phyloP scores from a whole-genome alignment of 306 rosid genomes.

The Astragalus membranaceus region DNA sequence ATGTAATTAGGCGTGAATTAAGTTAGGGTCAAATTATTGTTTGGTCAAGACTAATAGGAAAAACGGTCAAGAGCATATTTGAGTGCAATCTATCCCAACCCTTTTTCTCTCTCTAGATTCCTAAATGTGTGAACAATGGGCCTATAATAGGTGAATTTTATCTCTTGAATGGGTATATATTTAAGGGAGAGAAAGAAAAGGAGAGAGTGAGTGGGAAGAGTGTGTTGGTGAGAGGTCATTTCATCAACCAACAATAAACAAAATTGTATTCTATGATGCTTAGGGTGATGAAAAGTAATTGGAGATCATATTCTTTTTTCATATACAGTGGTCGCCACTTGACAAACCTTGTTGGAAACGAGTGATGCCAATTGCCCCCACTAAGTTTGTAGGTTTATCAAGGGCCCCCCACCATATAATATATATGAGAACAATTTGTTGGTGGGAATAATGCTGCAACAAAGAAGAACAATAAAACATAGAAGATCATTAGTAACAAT shows the following conservation, averaged over 20 bases:
- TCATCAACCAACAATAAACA: conserved; percentile 55
- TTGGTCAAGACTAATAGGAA: conserved; percentile 46
- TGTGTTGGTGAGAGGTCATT: conserved; percentile 72
- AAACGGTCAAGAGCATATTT: conserved; percentile 58
- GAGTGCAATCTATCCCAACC: conserved; percentile 51
- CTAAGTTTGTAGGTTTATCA: conserved; percentile 35
- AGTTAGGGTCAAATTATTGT: conserved; percentile 22
- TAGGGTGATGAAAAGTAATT: conserved; percentile 39
- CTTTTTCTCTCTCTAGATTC: conserved; percentile 33
- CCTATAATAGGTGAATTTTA: conserved; percentile 10
- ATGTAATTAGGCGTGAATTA: conserved; percentile 35
- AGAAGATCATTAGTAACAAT: too few species aligned
- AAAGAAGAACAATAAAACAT: too few species aligned
- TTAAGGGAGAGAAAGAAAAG: conserved; percentile 16
- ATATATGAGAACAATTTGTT: too few species aligned
- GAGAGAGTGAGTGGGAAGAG: conserved; percentile 16
- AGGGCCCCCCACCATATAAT: conserved; percentile 22
- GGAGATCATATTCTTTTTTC: conserved; percentile 33
- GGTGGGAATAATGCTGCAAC: too few species aligned
- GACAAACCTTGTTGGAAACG: conserved; percentile 51
- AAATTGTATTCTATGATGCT: conserved; percentile 52
- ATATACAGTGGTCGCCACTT: conserved; percentile 35
- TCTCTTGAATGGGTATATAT: conserved; percentile 6
- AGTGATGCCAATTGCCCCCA: conserved; percentile 58
- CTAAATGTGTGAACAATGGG: conserved; percentile 23